Conservation (phyloP, 352 stramenopile genomes). For the Phytophthora brassicae region DNA sequence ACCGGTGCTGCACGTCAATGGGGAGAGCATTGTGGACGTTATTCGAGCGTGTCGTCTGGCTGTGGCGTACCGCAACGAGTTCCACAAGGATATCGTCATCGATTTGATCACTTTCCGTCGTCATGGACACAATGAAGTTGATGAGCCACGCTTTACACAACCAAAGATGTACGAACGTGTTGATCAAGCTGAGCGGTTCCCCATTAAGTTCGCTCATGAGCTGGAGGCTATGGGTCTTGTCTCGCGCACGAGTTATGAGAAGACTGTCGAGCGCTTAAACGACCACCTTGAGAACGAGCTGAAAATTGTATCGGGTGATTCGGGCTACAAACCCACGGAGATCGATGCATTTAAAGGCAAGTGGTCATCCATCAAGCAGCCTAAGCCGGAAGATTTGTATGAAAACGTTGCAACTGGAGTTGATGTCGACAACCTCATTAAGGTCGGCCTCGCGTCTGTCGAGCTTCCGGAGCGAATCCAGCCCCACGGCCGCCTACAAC, state of each 20-base stretch:
- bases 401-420: conserved; percentile 55
- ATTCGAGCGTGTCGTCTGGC: conserved; percentile 75
- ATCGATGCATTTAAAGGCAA: conserved; percentile 81
- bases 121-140: conserved; percentile 90
- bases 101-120: conserved; percentile 84
- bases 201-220: conserved; percentile 70
- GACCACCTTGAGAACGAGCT: conserved; percentile 71
- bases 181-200: conserved; percentile 61
- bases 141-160: conserved; percentile 89
- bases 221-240: conserved; percentile 60
- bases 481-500: conserved; percentile 74
- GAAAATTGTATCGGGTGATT: conserved; percentile 44
- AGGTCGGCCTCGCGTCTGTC: conserved; percentile 68
- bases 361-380: conserved; percentile 59
- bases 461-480: conserved; percentile 55
- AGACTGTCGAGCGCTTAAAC: conserved; percentile 58
- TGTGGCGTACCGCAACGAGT: conserved; percentile 80
- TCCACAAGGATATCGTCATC: conserved; percentile 87
- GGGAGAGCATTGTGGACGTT: conserved; percentile 77
- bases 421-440: conserved; percentile 50
- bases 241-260: conserved; percentile 53
- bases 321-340: conserved; percentile 55
- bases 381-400: conserved; percentile 53
- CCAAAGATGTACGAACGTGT: conserved; percentile 87
- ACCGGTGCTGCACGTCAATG: conserved; percentile 89